A percentile compares a stretch with the other conserved stretches of the same genome.
Evolutionary conservation across 192 early-diverging fungal genomes (phyloP).

Genomic region (Coemansia reversa): DNA sequence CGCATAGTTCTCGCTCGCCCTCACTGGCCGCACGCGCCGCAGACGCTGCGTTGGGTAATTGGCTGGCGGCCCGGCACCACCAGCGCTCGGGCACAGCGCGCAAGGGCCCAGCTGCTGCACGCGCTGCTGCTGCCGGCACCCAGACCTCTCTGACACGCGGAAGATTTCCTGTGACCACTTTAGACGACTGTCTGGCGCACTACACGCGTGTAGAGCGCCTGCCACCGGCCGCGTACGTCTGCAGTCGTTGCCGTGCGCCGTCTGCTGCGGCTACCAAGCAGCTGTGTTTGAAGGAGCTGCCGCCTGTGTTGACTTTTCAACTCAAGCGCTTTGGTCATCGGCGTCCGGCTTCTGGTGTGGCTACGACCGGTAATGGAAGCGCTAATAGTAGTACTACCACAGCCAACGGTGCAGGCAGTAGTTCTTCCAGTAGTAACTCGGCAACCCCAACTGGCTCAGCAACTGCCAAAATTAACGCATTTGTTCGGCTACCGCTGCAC

Average conservation of each 20-base stretch:
- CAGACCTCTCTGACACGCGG: constrained; percentile 26
- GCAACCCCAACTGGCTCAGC: neutral
- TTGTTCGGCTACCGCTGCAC: constrained; percentile 77
- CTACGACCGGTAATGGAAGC: neutral
- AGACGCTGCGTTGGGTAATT: constrained; percentile 23
- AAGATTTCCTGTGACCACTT: constrained; percentile 28
- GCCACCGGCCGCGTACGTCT: constrained; percentile 63
- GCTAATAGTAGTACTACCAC: constrained; percentile 51
- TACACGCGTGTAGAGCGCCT: constrained; percentile 84
- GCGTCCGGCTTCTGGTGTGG: constrained; percentile 58
- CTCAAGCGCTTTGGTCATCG: constrained; percentile 92
- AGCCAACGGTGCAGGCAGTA: constrained; percentile 77
- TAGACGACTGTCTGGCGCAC: constrained; percentile 56
- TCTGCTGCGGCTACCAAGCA: constrained; percentile 80
- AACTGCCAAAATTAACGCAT: constrained; percentile 80
- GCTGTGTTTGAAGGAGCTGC: constrained; percentile 78
- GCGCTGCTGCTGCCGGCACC: neutral
- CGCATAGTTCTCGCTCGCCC: too few relatives aligned
- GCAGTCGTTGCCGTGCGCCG: constrained; percentile 64
- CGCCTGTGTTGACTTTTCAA: constrained; percentile 88
- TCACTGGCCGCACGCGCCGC: constrained; percentile 15
- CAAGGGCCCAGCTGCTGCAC: too few relatives aligned
- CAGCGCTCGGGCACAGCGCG: neutral
- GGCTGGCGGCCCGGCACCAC: constrained; percentile 20
- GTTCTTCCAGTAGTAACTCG: constrained; percentile 16